Base-by-base conservation (phyloP, 805 yeast genomes). In the Zygotorulaspora chibaensis region DNA sequence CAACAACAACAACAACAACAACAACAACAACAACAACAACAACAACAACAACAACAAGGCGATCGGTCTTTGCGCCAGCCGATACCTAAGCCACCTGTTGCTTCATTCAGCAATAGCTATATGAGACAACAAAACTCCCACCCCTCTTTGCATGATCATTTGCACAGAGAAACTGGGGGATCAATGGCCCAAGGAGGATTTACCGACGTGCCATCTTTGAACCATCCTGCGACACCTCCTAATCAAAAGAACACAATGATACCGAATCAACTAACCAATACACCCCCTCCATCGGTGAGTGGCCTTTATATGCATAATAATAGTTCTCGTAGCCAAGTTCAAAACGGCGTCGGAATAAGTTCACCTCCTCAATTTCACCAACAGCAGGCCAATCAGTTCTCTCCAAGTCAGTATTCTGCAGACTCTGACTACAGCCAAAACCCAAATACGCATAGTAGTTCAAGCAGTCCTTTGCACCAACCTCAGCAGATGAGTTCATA, bases 81-180 rank as follows among this genome's bases (percentile, higher is more conserved):
- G 33, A 15, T 34, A 31, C 42, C 61, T 10, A 53, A 54, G 33
- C 73, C 70, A 27, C 71, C 71, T 1, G 56, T 61, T 3, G 65
- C 67, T 1, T 64, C 57, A 40, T 69, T 68, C 43, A 64, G 70
- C 39, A 47, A 61, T 5, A 66, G 62, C 40, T 69, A 69, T 44
- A 59, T 66, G 64, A 61, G 60, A 35, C 62, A 58, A 36, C 73
- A 68, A 47, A 65, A 62, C 15, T 69, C 73, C 0, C 71, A 67
- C 13, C 71, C 62, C 35, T 69, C 73, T 0, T 51, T 70, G 16
- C 72, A 58, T 30, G 65, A 58, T 6, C 58, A 54, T 18, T 36
- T 54, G 16, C 59, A 58, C 39, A 42, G 48, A 13, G 56, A 55
- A 26, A 40, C 50, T 7, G 42, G 41, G 28, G 46, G 36, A 12